Conservation (phyloP, 2,329 filamentous ascomycete species). For the Grosmannia serpens region DNA sequence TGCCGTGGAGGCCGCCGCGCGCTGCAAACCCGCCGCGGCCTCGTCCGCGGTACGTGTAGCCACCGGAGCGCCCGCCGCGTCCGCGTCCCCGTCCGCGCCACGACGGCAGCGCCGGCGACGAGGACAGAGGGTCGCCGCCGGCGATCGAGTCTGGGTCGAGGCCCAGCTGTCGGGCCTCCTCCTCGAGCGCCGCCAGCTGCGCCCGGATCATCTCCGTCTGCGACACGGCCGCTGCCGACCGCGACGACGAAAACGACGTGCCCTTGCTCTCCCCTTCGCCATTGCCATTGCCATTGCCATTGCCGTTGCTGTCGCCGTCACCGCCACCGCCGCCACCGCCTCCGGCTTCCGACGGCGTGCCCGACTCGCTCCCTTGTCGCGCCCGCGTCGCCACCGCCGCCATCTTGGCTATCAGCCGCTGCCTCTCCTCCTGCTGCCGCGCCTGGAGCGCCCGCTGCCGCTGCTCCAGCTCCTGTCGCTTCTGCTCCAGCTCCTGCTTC, state of each 20-base stretch:
- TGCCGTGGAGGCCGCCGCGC: conserved; percentile 20
- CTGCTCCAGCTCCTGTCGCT: conserved; percentile 49
- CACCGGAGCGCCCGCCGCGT: neutral
- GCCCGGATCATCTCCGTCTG: conserved; percentile 57
- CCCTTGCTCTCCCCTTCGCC: too few species aligned
- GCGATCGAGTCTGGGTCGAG: conserved; percentile 44
- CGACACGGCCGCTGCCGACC: conserved; percentile 16
- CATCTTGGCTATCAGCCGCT: conserved; percentile 49
- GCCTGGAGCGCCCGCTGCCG: conserved; percentile 50
- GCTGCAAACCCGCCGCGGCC: neutral
- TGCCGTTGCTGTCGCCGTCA: neutral
- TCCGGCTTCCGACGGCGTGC: neutral
- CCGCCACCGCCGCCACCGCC: neutral
- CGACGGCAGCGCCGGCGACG: conserved; percentile 19
- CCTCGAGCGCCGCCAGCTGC: conserved; percentile 60
- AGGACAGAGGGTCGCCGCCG: conserved; percentile 7
- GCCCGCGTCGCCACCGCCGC: conserved; percentile 24
- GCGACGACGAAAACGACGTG: neutral
- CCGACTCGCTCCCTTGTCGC: neutral
- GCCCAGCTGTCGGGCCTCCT: conserved; percentile 58
- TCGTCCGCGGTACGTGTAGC: conserved; percentile 14
- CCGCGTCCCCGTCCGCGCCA: conserved; percentile 9
- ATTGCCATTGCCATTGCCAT: neutral
- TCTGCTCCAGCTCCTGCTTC: conserved; percentile 49
- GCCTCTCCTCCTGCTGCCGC: conserved; percentile 53